Base-by-base conservation (phyloP, 106 monocot species). In the Hemerocallis citrina region DNA sequence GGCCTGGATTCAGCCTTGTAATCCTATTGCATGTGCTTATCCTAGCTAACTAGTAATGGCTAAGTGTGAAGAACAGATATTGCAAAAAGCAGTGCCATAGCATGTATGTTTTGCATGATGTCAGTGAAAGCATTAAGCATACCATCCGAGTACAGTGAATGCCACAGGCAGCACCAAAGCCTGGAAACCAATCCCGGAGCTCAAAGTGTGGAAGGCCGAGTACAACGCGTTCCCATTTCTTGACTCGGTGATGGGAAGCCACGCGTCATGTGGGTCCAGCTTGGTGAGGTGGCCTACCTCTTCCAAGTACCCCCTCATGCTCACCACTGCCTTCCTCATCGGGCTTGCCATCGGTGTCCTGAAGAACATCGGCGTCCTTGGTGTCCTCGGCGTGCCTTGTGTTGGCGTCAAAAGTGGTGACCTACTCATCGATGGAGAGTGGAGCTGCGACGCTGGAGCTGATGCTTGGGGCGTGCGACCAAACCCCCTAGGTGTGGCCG, bases 241-340 rank as follows among this genome's bases (percentile, higher is more conserved):
- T 33, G 95, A 96, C 77, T 96, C 90, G 0, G 95, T 96, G 69
- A 96, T 86, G 24, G 95, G 95, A 12, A 96, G 80, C 95, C 95
- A 96, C 1, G 61, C 81, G 25, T 96, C 95, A 29, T 71, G 77
- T 0, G 81, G 80, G 54, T 89, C 81, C 32, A 81, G 77, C 76
- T 64, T 78, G 4, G 84, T 84, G 2, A 86, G 32, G 28, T 91
- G 84, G 14, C 86, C 79, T 1, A 84, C 74, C 36, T 87, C 83
- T 60, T 84, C 94, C n/a, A 94, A 63, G 64, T 83, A 79, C 7
- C 61, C 80, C 34, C 62, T 52, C 78, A 89, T 69, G 75, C 28
- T 86, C 45, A 58, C 78, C 14, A 81, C 65, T 34, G 86, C 92
- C 52, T 81, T 77, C 40, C 60, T 71, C 66, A 85, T 40, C 66